Percentiles rank a stretch among this genome's conserved stretches.
Evolutionary conservation across 1,284 basidiomycete genomes (phyloP).

Genomic region (Tilletia setariae): DNA sequence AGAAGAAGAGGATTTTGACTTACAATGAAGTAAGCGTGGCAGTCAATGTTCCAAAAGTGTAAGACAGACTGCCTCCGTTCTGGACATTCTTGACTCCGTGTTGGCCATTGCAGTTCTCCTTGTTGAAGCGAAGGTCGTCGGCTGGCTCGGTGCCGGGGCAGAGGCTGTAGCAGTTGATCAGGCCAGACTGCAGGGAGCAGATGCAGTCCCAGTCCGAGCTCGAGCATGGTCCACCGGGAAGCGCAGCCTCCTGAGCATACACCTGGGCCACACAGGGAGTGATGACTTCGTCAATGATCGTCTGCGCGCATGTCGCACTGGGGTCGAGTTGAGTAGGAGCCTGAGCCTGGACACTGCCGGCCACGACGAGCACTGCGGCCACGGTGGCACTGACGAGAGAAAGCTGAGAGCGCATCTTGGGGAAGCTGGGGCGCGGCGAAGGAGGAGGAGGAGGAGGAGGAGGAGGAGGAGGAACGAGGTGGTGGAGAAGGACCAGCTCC

Average conservation of each 20-base stretch:
- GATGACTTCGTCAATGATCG: constrained; percentile 8
- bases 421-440: background rate
- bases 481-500: background rate
- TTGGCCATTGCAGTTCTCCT: constrained; percentile 9
- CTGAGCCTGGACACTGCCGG: background rate
- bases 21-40: background rate
- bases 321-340: background rate
- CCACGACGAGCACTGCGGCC: background rate
- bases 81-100: background rate
- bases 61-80: background rate
- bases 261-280: constrained; percentile 6
- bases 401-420: background rate
- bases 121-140: constrained; percentile 6
- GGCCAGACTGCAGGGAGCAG: background rate
- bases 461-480: background rate
- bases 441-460: background rate
- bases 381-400: background rate
- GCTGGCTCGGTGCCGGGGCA: background rate
- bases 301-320: constrained; percentile 7
- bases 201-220: constrained; percentile 1
- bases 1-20: background rate
- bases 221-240: background rate
- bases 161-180: constrained; percentile 6
- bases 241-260: background rate
- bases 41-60: constrained; percentile 7